These are phyloP conservation scores for Hanseniaspora uvarum DNA, from an alignment of 1,139 yeast species.

Conservation along the genomic window DNA sequence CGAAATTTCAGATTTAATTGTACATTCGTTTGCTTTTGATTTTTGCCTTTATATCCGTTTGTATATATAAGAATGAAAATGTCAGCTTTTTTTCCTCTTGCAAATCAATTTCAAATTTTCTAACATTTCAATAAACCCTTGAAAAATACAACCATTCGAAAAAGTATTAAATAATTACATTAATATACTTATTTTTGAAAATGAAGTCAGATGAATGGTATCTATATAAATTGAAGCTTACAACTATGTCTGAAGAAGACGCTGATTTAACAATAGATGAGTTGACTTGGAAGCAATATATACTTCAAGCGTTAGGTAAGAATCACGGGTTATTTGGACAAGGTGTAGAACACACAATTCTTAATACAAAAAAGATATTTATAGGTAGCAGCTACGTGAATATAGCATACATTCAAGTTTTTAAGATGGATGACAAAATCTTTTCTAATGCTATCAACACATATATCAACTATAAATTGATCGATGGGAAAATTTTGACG, in stretches of 20 bases:
- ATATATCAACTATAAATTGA: constrained; percentile 27
- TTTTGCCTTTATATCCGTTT: not conserved
- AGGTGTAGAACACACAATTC: constrained; percentile 30
- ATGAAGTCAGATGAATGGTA: constrained; percentile 24
- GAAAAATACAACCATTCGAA: not conserved
- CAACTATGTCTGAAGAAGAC: constrained; percentile 22
- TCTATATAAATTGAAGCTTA: constrained; percentile 23
- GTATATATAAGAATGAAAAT: not conserved
- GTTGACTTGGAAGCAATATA: constrained; percentile 34
- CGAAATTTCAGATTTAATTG: not conserved
- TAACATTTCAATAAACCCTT: not conserved
- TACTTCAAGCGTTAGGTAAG: constrained; percentile 29
- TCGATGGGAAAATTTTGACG: constrained; percentile 26
- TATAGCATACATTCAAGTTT: constrained; percentile 27
- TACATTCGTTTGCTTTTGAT: not conserved
- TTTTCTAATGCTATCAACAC: constrained; percentile 30
- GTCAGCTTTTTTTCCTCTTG: not conserved
- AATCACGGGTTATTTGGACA: constrained; percentile 36
- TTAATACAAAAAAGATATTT: constrained; percentile 23
- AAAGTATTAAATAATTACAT: too few relatives aligned
- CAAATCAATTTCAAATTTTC: not conserved
- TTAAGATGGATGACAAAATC: constrained; percentile 26
- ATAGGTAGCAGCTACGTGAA: not conserved
- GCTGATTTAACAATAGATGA: constrained; percentile 26
- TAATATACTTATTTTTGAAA: too few relatives aligned